phyloP scores from a whole-genome alignment of 208 protist species.

The Leishmania gerbilli region DNA sequence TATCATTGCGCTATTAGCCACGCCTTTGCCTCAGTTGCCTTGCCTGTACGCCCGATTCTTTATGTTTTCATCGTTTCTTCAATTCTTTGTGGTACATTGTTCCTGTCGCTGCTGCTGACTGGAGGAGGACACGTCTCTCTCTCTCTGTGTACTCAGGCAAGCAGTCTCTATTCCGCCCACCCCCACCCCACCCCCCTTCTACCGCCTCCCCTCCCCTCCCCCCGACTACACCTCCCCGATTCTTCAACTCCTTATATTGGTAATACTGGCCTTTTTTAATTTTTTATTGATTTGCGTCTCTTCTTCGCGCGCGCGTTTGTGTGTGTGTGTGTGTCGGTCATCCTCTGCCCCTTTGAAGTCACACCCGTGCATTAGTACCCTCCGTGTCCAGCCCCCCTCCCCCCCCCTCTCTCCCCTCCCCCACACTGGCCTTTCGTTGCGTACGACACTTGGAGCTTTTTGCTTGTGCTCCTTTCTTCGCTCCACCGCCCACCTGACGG shows the following conservation, averaged over 20 bases:
- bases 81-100: not conserved
- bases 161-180: no score
- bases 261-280: not conserved
- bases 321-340: not conserved
- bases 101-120: not conserved
- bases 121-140: not conserved
- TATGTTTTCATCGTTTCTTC: not conserved
- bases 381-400: no score
- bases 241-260: no score
- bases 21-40: not conserved
- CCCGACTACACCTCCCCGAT: no score
- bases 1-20: not conserved
- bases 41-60: not conserved
- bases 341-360: not conserved
- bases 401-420: no score
- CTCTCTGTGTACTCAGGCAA: not conserved
- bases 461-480: no score
- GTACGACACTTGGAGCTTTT: no score
- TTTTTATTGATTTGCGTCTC: not conserved
- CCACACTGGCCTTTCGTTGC: no score
- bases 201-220: no score
- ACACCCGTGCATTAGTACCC: no score
- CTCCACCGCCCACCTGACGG: no score
- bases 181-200: no score
- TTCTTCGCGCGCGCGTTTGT: not conserved